phyloP scores from a whole-genome alignment of 495 filamentous ascomycete genomes.

The Penicillium alfredii region DNA sequence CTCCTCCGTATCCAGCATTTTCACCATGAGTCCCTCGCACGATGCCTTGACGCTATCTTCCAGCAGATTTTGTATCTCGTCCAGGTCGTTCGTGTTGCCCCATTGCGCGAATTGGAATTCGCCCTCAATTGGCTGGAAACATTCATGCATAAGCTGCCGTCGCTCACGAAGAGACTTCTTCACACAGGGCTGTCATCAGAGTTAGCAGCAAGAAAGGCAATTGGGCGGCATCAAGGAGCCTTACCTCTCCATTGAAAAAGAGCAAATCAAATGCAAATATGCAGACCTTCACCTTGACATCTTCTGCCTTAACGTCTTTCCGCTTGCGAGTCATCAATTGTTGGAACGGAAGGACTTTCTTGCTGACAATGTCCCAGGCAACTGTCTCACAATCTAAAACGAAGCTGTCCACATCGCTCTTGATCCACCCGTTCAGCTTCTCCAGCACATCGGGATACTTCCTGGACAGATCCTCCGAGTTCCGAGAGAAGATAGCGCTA shows the following conservation, averaged over 20 bases:
- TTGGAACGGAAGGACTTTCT: slow-evolving; percentile 94
- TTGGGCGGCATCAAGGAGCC: slow-evolving; percentile 5
- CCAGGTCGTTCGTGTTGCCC: slow-evolving; percentile 82
- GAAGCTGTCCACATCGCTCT: slow-evolving; percentile 82
- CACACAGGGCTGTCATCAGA: slow-evolving; percentile 57
- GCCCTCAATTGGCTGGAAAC: slow-evolving; percentile 73
- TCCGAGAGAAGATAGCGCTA: slow-evolving; percentile 89
- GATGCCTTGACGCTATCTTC: slow-evolving; percentile 91
- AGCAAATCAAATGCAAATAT: slow-evolving; percentile 96
- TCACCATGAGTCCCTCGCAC: slow-evolving; percentile 97
- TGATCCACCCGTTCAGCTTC: slow-evolving; percentile 85
- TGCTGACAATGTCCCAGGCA: slow-evolving; percentile 89
- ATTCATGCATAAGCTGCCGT: slow-evolving; percentile 64
- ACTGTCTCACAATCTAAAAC: slow-evolving; percentile 97
- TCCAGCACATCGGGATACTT: slow-evolving; percentile 94
- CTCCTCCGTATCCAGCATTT: slow-evolving; percentile 91
- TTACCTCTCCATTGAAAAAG: slow-evolving; percentile 84
- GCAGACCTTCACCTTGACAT: slow-evolving; percentile 95
- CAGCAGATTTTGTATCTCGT: slow-evolving; percentile 85
- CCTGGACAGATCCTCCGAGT: slow-evolving; percentile 92
- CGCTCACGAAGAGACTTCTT: slow-evolving; percentile 82
- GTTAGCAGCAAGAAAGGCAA: slow-evolving; percentile 7
- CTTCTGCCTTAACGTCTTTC: slow-evolving; percentile 96
- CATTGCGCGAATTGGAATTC: slow-evolving; percentile 88
- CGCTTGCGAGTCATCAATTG: slow-evolving; percentile 95